A percentile compares a stretch with the other conserved stretches of the same genome.
Conservation (phyloP, 1,139 yeast species). For the Dujonia santamariae region DNA sequence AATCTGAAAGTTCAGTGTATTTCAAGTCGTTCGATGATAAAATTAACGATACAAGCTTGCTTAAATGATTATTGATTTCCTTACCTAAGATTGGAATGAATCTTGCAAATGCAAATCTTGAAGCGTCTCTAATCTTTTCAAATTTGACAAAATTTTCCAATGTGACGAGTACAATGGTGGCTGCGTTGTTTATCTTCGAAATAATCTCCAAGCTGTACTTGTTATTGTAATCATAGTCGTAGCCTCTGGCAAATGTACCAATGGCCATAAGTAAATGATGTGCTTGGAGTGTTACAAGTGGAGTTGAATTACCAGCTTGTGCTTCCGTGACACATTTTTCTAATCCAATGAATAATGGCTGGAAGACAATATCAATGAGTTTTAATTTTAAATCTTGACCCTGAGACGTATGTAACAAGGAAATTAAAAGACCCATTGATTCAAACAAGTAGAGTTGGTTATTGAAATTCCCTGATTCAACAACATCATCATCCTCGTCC, state of each 20-base stretch:
- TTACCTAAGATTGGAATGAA: constrained; percentile 66
- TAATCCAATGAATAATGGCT: constrained; percentile 74
- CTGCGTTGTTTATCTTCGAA: constrained; percentile 62
- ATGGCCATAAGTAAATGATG: constrained; percentile 88
- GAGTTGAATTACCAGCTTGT: constrained; percentile 8
- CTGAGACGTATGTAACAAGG: constrained; percentile 44
- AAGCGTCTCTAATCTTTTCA: constrained; percentile 77
- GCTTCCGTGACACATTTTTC: constrained; percentile 52
- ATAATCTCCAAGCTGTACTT: constrained; percentile 34
- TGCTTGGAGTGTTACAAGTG: constrained; percentile 60
- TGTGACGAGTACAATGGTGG: constrained; percentile 82
- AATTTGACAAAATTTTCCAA: constrained; percentile 68
- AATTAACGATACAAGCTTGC: constrained; percentile 70
- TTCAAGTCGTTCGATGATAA: constrained; percentile 65
- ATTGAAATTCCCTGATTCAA: constrained; percentile 63
- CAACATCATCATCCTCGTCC: constrained; percentile 54
- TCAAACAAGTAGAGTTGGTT: constrained; percentile 84
- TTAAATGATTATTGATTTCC: constrained; percentile 53
- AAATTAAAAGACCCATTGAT: constrained; percentile 65
- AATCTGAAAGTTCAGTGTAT: constrained; percentile 70
- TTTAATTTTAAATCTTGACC: constrained; percentile 34
- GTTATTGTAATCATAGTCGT: constrained; percentile 42
- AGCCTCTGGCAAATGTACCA: constrained; percentile 87
- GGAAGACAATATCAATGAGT: constrained; percentile 61
- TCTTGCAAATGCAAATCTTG: constrained; percentile 84